Evolutionary conservation across 352 stramenopile genomes (phyloP).

Genomic region (Globisporangium mamillatum): DNA sequence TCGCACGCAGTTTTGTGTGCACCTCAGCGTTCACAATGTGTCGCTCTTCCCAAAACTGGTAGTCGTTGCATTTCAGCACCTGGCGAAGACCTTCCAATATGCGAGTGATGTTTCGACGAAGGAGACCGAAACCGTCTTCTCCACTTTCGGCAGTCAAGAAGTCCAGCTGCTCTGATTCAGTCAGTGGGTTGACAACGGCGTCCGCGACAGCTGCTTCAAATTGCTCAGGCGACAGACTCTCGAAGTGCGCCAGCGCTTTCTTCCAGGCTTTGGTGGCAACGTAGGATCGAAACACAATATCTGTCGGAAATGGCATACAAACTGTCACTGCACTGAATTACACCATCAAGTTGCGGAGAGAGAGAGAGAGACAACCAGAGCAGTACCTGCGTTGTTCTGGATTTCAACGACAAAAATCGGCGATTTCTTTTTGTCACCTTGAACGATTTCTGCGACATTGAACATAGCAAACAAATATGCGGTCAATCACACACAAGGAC

Average conservation of each 20-base stretch:
- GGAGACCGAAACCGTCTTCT: constrained; percentile 80
- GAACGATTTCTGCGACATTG: constrained; percentile 52
- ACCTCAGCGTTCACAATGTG: constrained; percentile 59
- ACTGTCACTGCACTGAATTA: constrained; percentile 30
- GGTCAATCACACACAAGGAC: background rate
- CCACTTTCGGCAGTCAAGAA: constrained; percentile 48
- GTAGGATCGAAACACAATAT: constrained; percentile 79
- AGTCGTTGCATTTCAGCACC: constrained; percentile 62
- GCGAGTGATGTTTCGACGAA: constrained; percentile 67
- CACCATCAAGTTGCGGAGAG: too few species aligned
- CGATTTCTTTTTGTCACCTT: constrained; percentile 75
- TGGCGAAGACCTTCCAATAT: constrained; percentile 68
- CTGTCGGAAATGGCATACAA: constrained; percentile 19
- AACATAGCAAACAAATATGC: background rate
- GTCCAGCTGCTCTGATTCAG: constrained; percentile 20
- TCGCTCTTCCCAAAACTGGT: constrained; percentile 85
- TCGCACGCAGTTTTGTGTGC: constrained; percentile 54
- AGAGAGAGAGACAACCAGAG: background rate
- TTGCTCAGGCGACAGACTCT: constrained; percentile 50
- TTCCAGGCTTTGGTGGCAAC: constrained; percentile 81
- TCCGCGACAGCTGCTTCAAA: constrained; percentile 31
- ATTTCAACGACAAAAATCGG: constrained; percentile 78
- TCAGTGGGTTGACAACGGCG: constrained; percentile 18
- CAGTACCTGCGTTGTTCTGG: constrained; percentile 46
- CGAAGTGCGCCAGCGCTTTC: constrained; percentile 73